Conservation (phyloP, 73 alveolate genomes). For the Paramecium caudatum region DNA sequence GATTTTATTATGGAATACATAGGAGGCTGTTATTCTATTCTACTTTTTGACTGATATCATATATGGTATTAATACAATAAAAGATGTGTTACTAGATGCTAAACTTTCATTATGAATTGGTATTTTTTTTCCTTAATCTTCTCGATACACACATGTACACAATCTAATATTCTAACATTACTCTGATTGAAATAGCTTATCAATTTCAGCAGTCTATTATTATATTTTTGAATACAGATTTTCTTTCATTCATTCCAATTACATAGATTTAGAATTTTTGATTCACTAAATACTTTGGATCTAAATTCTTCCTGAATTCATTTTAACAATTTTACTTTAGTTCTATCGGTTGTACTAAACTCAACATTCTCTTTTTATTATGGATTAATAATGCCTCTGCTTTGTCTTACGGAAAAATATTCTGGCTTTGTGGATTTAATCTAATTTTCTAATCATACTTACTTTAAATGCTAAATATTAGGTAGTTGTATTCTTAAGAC, state of each 20-base stretch:
- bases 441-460: background rate
- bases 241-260: background rate
- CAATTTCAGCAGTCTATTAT: background rate
- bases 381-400: slow-evolving; percentile 9
- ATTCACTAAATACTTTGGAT: slow-evolving; percentile 20
- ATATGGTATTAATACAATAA: background rate
- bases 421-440: slow-evolving; percentile 50
- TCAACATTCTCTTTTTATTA: background rate
- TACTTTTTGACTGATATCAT: background rate
- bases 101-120: background rate
- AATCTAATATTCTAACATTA: background rate
- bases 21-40: background rate
- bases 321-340: background rate
- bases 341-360: slow-evolving; percentile 15
- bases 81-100: slow-evolving; percentile 5
- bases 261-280: slow-evolving; percentile 19
- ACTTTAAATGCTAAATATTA: background rate
- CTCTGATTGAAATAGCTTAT: background rate
- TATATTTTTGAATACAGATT: background rate
- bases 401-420: slow-evolving; percentile 4
- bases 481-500: slow-evolving; percentile 2
- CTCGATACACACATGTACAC: slow-evolving; percentile 7
- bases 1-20: background rate
- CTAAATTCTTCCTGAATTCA: slow-evolving; percentile 34
- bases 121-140: slow-evolving; percentile 21